Base-by-base conservation (phyloP, 1,284 basidiomycete genomes). In the Moesziomyces aphidis region DNA sequence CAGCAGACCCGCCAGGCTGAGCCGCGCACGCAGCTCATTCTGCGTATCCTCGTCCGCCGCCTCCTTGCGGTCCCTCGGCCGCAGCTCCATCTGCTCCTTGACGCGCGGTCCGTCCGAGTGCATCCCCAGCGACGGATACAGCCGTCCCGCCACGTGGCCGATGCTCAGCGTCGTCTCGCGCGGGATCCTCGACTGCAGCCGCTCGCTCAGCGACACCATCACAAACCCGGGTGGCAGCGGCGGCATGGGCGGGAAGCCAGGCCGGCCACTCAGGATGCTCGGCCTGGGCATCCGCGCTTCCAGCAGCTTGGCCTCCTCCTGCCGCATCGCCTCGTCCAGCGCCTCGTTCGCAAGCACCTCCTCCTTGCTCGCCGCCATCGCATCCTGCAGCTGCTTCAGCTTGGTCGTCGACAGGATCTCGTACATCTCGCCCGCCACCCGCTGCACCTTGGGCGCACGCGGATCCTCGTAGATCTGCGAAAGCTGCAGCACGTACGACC, bases 51-150 rank as follows among this genome's bases (percentile, higher is more conserved):
- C 73, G 55, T 75, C 61, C 34, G 67, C 67, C 1, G 63, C 67
- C 34, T 56, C 1, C 55, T 57, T 71, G 5, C 42, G 45, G 28
- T 71, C 67, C 11, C 5, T 47, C 0, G 67, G 67, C 11, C 34
- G 24, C 28, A 50, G 56, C 48, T 52, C 48, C 52, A 70, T 58
- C 57, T 75, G 67, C 31, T 71, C 64, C 5, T 61, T 63, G 22
- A 75, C 73, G 6, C 73, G 59, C 1, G 73, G 73, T 6, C 60
- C 67, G 53, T 75, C 73, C 50, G 73, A 70, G n/a, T 61, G 63
- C 64, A 53, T 61, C 3, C 73, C 67, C 1, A 68, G 46, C 57
- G 73, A 75, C 7, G 73, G 60, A 23, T 75, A 75, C 46, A 75
- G 60, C 15, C 73, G 36, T 17, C 73, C 73, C 4, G 73, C 73